Conservation (phyloP, 2,329 filamentous ascomycete species). For the Pseudogymnoascus sp. region DNA sequence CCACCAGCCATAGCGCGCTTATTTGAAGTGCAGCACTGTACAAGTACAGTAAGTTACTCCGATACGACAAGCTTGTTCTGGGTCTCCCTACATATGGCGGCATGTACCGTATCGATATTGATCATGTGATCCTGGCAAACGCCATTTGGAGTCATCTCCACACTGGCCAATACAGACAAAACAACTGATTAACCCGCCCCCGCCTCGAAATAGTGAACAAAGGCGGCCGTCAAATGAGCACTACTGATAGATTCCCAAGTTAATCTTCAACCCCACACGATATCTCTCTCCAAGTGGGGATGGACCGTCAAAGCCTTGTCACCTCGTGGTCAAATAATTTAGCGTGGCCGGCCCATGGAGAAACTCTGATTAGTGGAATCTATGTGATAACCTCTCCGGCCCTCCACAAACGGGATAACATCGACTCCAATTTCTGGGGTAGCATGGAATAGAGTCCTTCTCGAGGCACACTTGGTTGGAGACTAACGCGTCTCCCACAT, state of each 20-base stretch:
- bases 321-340: constrained; percentile 2
- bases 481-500: constrained; percentile 1
- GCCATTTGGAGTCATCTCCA: constrained; percentile 4
- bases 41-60: neutral
- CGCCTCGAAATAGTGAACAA: neutral
- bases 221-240: neutral
- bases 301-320: neutral
- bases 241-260: neutral
- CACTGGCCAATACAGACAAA: constrained; percentile 4
- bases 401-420: constrained; percentile 6
- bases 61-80: neutral
- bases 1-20: constrained; percentile 10
- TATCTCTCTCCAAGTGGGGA: constrained; percentile 7
- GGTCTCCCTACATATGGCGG: neutral
- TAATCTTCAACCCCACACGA: neutral
- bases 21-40: neutral
- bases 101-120: neutral
- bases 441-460: constrained; percentile 4
- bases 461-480: neutral
- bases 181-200: neutral
- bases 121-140: constrained; percentile 6
- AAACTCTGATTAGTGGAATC: constrained; percentile 9
- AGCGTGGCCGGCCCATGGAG: neutral
- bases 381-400: neutral
- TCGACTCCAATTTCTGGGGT: constrained; percentile 4